Evolutionary conservation across 805 yeast genomes (phyloP), one percentile per base, ranked within the genome.

Genomic region (Nakazawaea holstii): DNA sequence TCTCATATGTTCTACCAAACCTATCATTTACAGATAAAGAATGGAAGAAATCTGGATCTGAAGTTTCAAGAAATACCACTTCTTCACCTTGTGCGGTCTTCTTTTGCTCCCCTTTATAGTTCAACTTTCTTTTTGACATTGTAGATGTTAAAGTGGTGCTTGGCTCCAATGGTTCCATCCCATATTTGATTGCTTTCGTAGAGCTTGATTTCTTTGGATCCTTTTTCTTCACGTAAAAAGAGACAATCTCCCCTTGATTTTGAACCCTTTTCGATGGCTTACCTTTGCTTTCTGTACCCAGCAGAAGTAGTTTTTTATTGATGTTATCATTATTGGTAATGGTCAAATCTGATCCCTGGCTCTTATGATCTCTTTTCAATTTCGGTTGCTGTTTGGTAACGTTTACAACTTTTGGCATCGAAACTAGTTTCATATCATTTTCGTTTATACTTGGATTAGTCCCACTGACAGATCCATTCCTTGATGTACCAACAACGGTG

Each of bases 191-290:
- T 15, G 24, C 5, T 20, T 20, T 20, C 24, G 24, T 20, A 20
- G 24, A 20, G 24, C 11, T 17, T 33, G 36, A 8, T 5, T 8
- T 26, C 8, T 29, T 39, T 14, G 41, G 38, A 33, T 24, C 17
- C 20, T 27, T 35, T 20, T 29, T 43, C 36, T 43, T 42, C 11
- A 37, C 32, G 31, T 43, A 37, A 14, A 43, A 43, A 5, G 46
- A 43, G 29, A 43, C 46, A 26, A 43, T 43, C 27, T 43, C 46
- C 4, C 46, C 46, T 36, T 43, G 20, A n/a, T 43, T 37, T 17
- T 17, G 9, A 13, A 43, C 15, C 10, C 27, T 27, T 1, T 27
- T 40, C 8, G 37, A 17, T 15, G 15, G 29, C 5, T 28, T 31
- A 6, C 13, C 14, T 27, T 28, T 17, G 11, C 13, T 39, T 27